phyloP scores from a whole-genome alignment of 1,284 basidiomycete species.

The Fistulina hepatica region DNA sequence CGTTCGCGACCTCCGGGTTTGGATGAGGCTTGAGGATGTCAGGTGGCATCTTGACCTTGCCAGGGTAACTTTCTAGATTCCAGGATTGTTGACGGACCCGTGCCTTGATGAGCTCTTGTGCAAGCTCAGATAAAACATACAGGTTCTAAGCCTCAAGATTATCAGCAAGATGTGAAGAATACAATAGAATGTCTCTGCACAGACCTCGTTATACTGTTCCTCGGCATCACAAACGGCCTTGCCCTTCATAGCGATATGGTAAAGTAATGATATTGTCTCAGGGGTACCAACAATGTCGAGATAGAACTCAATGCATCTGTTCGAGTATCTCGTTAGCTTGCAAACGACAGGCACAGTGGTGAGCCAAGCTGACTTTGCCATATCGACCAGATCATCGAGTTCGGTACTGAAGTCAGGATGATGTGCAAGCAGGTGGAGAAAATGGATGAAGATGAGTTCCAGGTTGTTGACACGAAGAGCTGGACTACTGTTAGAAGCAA shows the following conservation, averaged over 20 bases:
- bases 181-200: conserved; percentile 11
- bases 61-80: conserved; percentile 73
- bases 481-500: conserved; percentile 18
- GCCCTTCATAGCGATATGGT: conserved; percentile 69
- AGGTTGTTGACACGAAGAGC: conserved; percentile 57
- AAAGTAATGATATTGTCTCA: conserved; percentile 79
- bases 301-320: conserved; percentile 85
- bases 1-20: conserved; percentile 47
- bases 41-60: conserved; percentile 66
- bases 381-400: conserved; percentile 56
- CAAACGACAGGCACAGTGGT: not conserved
- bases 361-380: conserved; percentile 47
- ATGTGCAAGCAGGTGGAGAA: conserved; percentile 83
- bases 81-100: conserved; percentile 61
- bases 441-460: conserved; percentile 76
- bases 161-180: conserved; percentile 4
- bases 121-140: conserved; percentile 82
- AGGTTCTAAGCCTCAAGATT: conserved; percentile 49
- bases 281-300: conserved; percentile 62
- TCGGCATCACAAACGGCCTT: conserved; percentile 81
- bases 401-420: conserved; percentile 80
- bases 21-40: conserved; percentile 73
- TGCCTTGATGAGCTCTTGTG: conserved; percentile 76
- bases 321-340: conserved; percentile 3
- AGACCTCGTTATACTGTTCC: conserved; percentile 56